phyloP scores from a whole-genome alignment of 2,329 filamentous ascomycete genomes.

The Hypoxylon sp. region DNA sequence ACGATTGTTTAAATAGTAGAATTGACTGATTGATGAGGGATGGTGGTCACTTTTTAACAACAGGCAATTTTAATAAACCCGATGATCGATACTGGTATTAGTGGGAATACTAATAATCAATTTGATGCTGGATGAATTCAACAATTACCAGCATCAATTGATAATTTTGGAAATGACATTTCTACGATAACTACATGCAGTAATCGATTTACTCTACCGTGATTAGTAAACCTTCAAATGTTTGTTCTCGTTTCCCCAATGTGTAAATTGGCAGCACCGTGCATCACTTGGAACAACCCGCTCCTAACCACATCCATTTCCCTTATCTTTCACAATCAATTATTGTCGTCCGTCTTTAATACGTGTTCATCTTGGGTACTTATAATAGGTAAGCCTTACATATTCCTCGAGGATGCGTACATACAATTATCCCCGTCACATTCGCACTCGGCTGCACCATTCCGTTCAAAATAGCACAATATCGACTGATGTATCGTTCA shows the following conservation, averaged over 20 bases:
- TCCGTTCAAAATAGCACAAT: constrained; percentile 1
- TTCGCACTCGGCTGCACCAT: constrained; percentile 1
- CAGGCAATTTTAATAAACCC: constrained; percentile 33
- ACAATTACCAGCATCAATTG: constrained; percentile 15
- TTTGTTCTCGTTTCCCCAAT: neutral
- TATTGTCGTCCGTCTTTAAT: neutral
- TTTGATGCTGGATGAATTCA: constrained; percentile 28
- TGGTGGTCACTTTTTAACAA: constrained; percentile 27
- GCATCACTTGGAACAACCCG: neutral
- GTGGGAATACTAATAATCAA: constrained; percentile 8
- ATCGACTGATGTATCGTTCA: constrained; percentile 13
- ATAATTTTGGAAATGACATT: constrained; percentile 1
- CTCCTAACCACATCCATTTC: neutral
- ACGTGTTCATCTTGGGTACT: constrained; percentile 4
- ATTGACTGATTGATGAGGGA: constrained; percentile 16
- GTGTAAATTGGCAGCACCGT: neutral
- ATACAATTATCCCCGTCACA: neutral
- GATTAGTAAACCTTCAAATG: neutral
- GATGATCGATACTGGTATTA: constrained; percentile 4
- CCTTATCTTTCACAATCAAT: neutral
- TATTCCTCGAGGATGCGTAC: constrained; percentile 13
- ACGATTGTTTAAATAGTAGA: constrained; percentile 25
- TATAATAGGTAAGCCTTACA: constrained; percentile 1
- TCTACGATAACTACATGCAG: neutral
- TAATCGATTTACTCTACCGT: neutral